These are phyloP conservation scores for Hypoxylon sp. DNA, from an alignment of 2,329 filamentous ascomycete species.

Conservation along the genomic window DNA sequence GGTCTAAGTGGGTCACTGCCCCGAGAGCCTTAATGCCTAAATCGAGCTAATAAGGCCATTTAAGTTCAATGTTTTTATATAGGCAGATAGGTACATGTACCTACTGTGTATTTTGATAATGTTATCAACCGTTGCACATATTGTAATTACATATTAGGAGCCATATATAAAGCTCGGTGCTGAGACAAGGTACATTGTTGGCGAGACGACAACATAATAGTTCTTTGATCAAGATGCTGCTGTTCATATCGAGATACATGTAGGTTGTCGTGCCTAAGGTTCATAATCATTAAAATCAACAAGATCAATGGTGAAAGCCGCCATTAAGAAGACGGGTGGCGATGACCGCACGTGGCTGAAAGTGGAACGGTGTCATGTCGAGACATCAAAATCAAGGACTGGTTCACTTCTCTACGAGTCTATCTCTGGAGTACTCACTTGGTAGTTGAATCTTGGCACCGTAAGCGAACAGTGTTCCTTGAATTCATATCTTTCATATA, in stretches of 20 bases:
- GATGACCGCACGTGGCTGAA: too few species aligned
- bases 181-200: too few species aligned
- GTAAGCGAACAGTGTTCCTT: background rate
- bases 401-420: background rate
- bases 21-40: conserved; percentile 38
- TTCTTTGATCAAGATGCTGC: background rate
- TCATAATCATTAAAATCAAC: background rate
- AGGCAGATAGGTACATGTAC: too few species aligned
- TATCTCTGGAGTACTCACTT: too few species aligned
- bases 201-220: background rate
- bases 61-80: too few species aligned
- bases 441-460: background rate
- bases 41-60: conserved; percentile 25
- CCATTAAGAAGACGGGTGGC: too few species aligned
- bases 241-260: background rate
- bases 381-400: background rate
- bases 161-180: background rate
- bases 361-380: too few species aligned
- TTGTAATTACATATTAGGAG: background rate
- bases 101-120: background rate
- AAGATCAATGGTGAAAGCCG: too few species aligned
- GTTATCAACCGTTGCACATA: background rate
- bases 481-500: background rate
- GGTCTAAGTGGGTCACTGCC: conserved; percentile 20
- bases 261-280: background rate